Conservation (phyloP, 1,284 basidiomycete genomes). For the Melampsora americana region DNA sequence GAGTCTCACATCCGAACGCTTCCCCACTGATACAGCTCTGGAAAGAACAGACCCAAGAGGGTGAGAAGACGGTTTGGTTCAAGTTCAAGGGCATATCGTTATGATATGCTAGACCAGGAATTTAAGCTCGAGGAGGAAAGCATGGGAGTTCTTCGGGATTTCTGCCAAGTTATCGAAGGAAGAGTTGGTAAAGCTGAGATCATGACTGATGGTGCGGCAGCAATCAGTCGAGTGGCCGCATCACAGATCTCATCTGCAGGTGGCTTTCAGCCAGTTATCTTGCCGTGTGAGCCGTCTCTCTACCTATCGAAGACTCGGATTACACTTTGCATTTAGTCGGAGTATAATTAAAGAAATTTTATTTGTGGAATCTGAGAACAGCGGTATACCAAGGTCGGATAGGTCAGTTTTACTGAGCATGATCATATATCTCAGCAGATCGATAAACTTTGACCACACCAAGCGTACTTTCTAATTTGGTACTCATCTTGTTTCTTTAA, state of each 20-base stretch:
- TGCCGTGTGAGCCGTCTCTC: constrained; percentile 17
- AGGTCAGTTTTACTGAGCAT: background rate
- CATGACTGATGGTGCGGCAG: constrained; percentile 40
- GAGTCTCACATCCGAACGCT: background rate
- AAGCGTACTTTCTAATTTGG: background rate
- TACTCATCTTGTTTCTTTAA: background rate
- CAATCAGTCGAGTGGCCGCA: constrained; percentile 31
- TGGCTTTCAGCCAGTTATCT: background rate
- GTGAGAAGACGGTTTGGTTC: background rate
- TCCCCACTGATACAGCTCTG: constrained; percentile 13
- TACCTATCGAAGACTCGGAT: background rate
- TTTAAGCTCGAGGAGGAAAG: background rate
- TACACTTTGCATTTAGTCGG: background rate
- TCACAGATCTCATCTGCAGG: background rate
- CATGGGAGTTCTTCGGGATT: background rate
- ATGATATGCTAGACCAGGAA: background rate
- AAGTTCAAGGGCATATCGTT: constrained; percentile 16
- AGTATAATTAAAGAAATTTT: background rate
- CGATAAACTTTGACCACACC: background rate
- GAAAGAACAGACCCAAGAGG: constrained; percentile 13
- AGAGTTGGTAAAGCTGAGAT: constrained; percentile 8
- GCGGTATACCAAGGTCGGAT: constrained; percentile 40
- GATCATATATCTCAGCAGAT: background rate
- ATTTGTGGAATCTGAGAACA: background rate
- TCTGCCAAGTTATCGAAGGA: constrained; percentile 2